phyloP scores from a whole-genome alignment of 2,329 filamentous ascomycete genomes.

The Cryphonectria radicalis region DNA sequence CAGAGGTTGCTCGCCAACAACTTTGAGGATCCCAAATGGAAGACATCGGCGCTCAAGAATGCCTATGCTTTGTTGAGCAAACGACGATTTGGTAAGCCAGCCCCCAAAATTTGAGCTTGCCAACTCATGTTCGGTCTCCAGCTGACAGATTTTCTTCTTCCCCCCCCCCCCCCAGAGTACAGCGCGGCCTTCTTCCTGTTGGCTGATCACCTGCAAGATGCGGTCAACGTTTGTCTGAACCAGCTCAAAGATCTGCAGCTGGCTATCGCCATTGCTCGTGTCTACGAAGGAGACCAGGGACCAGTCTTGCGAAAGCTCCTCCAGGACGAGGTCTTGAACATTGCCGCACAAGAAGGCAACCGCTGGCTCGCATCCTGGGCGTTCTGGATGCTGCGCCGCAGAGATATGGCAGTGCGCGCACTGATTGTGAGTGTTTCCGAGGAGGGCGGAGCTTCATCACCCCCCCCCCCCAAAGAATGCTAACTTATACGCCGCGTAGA shows the following conservation, averaged over 20 bases:
- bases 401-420: conserved; percentile 81
- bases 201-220: conserved; percentile 82
- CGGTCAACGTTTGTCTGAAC: conserved; percentile 82
- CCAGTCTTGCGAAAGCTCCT: conserved; percentile 75
- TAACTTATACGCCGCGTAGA: conserved; percentile 52
- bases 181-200: conserved; percentile 95
- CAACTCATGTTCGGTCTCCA: neutral
- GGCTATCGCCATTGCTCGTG: conserved; percentile 83
- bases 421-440: conserved; percentile 67
- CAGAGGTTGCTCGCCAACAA: conserved; percentile 84
- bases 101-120: too few relatives aligned
- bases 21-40: conserved; percentile 86
- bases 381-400: conserved; percentile 85
- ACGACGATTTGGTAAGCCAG: conserved; percentile 73
- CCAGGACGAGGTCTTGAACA: conserved; percentile 75
- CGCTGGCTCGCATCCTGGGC: conserved; percentile 95
- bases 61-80: conserved; percentile 94
- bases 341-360: conserved; percentile 81
- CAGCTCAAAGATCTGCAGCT: conserved; percentile 89
- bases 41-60: conserved; percentile 89
- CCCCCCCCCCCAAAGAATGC: neutral
- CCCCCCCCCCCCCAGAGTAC: conserved; percentile 72
- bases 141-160: conserved; percentile 50
- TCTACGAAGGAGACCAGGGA: conserved; percentile 85
- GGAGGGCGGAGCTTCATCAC: neutral